A percentile compares a stretch with the other conserved stretches of the same genome.
Evolutionary conservation across 2,329 filamentous ascomycete genomes (phyloP).

Genomic region (Pyrenophora seminiperda): DNA sequence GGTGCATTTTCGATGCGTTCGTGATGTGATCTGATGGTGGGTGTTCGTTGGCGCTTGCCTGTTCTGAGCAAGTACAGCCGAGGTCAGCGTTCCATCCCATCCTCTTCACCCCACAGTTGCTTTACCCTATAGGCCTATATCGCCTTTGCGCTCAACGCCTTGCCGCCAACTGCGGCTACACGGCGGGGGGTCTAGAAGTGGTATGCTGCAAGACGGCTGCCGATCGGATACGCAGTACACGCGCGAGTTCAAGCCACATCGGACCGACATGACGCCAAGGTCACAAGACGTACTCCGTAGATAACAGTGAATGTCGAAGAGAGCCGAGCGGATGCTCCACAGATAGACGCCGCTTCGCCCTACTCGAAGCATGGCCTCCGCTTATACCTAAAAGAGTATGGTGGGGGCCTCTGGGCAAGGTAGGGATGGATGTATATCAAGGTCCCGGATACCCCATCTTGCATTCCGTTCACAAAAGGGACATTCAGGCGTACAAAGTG

Average conservation of each 20-base stretch:
- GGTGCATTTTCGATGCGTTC: not conserved
- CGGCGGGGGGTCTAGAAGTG: slow-evolving; percentile 1
- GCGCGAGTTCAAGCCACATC: slow-evolving; percentile 22
- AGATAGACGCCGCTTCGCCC: slow-evolving; percentile 33
- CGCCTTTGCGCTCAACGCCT: slow-evolving; percentile 9
- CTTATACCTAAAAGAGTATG: slow-evolving; percentile 30
- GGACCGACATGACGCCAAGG: slow-evolving; percentile 12
- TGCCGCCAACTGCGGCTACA: slow-evolving; percentile 4
- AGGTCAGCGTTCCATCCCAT: slow-evolving; percentile 23
- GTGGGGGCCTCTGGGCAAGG: slow-evolving; percentile 27
- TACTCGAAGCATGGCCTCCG: slow-evolving; percentile 32
- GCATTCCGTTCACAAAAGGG: slow-evolving; percentile 9
- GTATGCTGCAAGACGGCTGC: not conserved
- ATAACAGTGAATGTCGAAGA: slow-evolving; percentile 24
- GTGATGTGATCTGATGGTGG: slow-evolving; percentile 7
- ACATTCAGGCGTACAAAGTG: slow-evolving; percentile 3
- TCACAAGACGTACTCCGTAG: slow-evolving; percentile 18
- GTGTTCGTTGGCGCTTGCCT: slow-evolving; percentile 14
- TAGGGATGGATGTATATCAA: slow-evolving; percentile 44
- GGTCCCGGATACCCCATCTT: slow-evolving; percentile 24
- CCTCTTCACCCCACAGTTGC: slow-evolving; percentile 36
- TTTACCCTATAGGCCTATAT: slow-evolving; percentile 23
- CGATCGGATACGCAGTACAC: slow-evolving; percentile 11
- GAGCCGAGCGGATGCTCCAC: slow-evolving; percentile 23
- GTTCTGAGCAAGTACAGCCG: slow-evolving; percentile 38